phyloP scores from a whole-genome alignment of 352 stramenopile species.

The Phytophthora fragariae region DNA sequence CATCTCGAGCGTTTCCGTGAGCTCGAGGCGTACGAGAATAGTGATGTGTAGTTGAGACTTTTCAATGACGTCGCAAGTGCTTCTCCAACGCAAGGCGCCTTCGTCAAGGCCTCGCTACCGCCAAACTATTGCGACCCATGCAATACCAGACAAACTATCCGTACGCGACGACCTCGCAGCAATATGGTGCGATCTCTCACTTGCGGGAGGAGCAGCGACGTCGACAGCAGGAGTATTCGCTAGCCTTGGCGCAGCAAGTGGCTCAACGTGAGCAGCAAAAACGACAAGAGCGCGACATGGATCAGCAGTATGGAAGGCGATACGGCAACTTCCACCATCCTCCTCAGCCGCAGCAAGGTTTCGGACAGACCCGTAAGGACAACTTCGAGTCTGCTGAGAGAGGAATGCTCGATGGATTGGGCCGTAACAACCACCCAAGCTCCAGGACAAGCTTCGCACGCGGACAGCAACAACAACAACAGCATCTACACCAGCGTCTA shows the following conservation, averaged over 20 bases:
- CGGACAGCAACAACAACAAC: constrained; percentile 44
- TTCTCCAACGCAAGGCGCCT: neutral
- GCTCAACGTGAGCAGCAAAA: constrained; percentile 62
- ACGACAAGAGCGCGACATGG: constrained; percentile 46
- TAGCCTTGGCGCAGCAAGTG: constrained; percentile 64
- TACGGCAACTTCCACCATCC: constrained; percentile 6
- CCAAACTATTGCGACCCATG: constrained; percentile 21
- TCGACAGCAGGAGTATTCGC: constrained; percentile 62
- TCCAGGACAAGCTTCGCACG: constrained; percentile 54
- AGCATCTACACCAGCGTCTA: constrained; percentile 28
- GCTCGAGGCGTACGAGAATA: constrained; percentile 29
- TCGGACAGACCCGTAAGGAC: constrained; percentile 8
- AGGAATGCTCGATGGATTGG: constrained; percentile 57
- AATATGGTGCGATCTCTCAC: constrained; percentile 32
- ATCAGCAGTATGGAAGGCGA: constrained; percentile 24
- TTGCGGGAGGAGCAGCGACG: constrained; percentile 64
- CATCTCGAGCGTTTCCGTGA: constrained; percentile 1
- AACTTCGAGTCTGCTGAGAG: constrained; percentile 11
- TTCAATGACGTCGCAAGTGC: constrained; percentile 5
- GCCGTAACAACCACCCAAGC: constrained; percentile 43
- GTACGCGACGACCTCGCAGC: constrained; percentile 37
- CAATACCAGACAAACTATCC: constrained; percentile 40
- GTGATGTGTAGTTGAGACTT: constrained; percentile 2
- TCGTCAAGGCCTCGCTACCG: neutral
- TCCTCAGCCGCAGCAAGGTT: constrained; percentile 18